Evolutionary conservation across 2,329 filamentous ascomycete genomes (phyloP).

Genomic region (Calonectria hawksworthii): DNA sequence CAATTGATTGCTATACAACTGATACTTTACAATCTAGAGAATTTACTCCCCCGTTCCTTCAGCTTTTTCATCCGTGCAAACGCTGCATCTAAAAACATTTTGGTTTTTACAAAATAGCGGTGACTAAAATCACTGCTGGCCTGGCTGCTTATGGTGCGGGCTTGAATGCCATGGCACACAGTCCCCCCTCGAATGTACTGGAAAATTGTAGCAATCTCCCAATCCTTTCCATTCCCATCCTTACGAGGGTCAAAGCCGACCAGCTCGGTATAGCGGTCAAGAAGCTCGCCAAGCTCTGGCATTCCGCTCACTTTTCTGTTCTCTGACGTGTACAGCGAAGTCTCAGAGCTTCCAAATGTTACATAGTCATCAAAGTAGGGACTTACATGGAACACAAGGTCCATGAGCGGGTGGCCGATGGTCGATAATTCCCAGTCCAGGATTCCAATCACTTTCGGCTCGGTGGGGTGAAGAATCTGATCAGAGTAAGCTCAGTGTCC

Average conservation of each 20-base stretch:
- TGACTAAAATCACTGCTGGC: conserved; percentile 28
- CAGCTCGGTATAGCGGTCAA: conserved; percentile 12
- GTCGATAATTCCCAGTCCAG: conserved; percentile 30
- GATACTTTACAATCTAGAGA: conserved; percentile 4
- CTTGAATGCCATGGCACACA: conserved; percentile 26
- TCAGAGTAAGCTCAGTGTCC: not conserved
- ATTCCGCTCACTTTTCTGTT: not conserved
- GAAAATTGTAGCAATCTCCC: conserved; percentile 23
- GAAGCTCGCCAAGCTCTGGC: conserved; percentile 7
- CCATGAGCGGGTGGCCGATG: conserved; percentile 25
- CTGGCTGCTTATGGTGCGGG: conserved; percentile 22
- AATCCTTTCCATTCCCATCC: conserved; percentile 24
- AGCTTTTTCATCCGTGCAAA: not conserved
- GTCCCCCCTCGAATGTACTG: conserved; percentile 19
- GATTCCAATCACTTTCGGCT: conserved; percentile 24
- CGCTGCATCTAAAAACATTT: conserved; percentile 12
- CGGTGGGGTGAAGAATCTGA: conserved; percentile 26
- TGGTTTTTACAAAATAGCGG: conserved; percentile 22
- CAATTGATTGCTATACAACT: not conserved
- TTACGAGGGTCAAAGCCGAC: conserved; percentile 21
- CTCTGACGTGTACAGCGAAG: not conserved
- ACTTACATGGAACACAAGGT: conserved; percentile 18
- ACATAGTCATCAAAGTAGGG: not conserved
- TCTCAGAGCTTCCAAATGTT: not conserved
- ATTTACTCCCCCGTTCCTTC: conserved; percentile 22